Evolutionary conservation across 2,329 filamentous ascomycete species (phyloP), one percentile per base, ranked within the genome.

Genomic region (Cryphonectria nitschkei): DNA sequence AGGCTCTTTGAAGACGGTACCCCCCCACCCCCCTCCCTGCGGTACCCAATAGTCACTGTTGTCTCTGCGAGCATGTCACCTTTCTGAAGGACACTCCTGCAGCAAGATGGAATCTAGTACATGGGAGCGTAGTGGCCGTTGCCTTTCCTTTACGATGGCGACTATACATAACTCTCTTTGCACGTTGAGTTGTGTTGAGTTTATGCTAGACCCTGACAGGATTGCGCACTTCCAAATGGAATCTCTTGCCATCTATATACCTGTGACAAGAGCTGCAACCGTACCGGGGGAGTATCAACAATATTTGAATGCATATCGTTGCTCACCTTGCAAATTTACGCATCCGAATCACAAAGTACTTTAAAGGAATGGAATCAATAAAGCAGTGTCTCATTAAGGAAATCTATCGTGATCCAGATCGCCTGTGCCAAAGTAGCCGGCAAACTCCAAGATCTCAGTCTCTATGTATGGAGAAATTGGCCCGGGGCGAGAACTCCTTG

Each of bases 391-490:
- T 69, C 66, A 71, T 73, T 71, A 73, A 70, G 69, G 69, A 71
- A 71, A 73, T 73, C 71, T 73, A 73, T 73, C 69, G 52, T 69
- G 67, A 71, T 73, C 71, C 71, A 73, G 71, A 71, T 73, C 50
- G 71, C 69, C 71, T 71, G 69, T 68, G 63, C 71, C 69, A 73
- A 73, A 67, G 71, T 67, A 71, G 67, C 71, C 71, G 68, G 71
- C 67, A 73, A 71, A 73, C 71, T 73, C 71, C 71, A 68, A 69
- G 69, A 64, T 73, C 70, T 68, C 66, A 73, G 58, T 71, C 67
- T 71, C 71, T 68, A 69, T 65, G 32, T 70, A 52, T 67, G 66
- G 71, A 67, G 63, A 65, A 65, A 14, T 65, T 68, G 60, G 63
- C 65, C 65, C 62, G 32, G 58, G 13, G 66, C 52, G 37, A 60